phyloP scores from a whole-genome alignment of 768 basidiomycete genomes.

The Phlegmacium glaucopus region DNA sequence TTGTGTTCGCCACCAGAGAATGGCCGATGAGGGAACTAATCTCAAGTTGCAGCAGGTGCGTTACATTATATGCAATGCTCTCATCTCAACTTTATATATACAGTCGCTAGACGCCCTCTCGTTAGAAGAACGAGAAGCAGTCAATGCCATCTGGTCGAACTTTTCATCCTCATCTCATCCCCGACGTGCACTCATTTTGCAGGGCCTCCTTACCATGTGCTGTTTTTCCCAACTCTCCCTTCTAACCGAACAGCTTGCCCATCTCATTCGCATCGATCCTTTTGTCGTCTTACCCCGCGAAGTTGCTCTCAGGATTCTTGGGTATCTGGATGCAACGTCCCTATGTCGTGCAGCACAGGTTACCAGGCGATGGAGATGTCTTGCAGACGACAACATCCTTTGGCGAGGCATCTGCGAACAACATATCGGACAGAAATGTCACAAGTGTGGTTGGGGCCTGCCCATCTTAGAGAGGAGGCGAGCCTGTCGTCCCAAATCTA shows the following conservation, averaged over 20 bases:
- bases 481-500: conserved; percentile 34
- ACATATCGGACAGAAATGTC: conserved; percentile 95
- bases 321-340: conserved; percentile 87
- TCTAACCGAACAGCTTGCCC: conserved; percentile 85
- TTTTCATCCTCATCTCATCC: conserved; percentile 94
- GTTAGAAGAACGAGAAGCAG: conserved; percentile 78
- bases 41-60: conserved; percentile 86
- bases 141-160: conserved; percentile 93
- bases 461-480: conserved; percentile 83
- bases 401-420: conserved; percentile 98
- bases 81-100: conserved; percentile 8
- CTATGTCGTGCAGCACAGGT: conserved; percentile 94
- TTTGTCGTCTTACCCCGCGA: conserved; percentile 90
- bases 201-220: conserved; percentile 97
- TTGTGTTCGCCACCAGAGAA: conserved; percentile 91
- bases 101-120: conserved; percentile 91
- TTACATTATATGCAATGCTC: conserved; percentile 3
- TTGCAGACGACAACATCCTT: conserved; percentile 93
- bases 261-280: conserved; percentile 95
- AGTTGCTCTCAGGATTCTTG: conserved; percentile 80
- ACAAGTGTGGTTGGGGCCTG: conserved; percentile 96
- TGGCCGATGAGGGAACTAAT: conserved; percentile 95
- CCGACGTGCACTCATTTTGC: conserved; percentile 89
- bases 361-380: conserved; percentile 72
- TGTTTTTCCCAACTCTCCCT: conserved; percentile 98